Percentiles rank a stretch among this genome's conserved stretches.
Evolutionary conservation across 345 rosid genomes (phyloP).

Genomic region (Eucalyptus marginata): DNA sequence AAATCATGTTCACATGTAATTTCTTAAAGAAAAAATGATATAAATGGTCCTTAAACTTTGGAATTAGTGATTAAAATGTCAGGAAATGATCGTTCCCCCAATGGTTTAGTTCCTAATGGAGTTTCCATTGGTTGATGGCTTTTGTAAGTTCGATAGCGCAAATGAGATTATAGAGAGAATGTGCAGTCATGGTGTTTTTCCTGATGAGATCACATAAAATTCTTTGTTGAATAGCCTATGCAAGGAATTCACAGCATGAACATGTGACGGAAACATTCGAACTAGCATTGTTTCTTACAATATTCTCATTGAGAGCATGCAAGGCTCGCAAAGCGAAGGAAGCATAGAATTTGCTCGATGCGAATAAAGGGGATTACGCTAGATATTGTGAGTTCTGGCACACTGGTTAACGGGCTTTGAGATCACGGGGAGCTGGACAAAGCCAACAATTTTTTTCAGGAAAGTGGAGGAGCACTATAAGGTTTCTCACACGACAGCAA

Average conservation of each 20-base stretch:
- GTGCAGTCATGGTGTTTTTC: no score
- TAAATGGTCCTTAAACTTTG: neutral
- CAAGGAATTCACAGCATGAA: constrained; percentile 57
- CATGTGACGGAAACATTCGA: constrained; percentile 70
- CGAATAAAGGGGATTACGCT: neutral
- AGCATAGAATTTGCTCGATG: constrained; percentile 40
- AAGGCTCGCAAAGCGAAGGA: constrained; percentile 38
- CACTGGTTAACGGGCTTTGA: constrained; percentile 59
- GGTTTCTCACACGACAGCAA: constrained; percentile 39
- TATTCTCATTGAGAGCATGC: constrained; percentile 75
- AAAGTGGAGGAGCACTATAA: constrained; percentile 38
- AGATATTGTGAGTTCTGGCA: constrained; percentile 51
- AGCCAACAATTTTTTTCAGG: constrained; percentile 44
- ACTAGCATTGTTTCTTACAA: constrained; percentile 54
- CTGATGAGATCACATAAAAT: no score
- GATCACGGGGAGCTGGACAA: constrained; percentile 49
- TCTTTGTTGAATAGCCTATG: constrained; percentile 60
- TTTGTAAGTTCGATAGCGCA: no score
- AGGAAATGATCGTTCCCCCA: neutral
- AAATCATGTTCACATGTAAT: neutral
- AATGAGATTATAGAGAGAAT: no score
- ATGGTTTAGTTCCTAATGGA: neutral
- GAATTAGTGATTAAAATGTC: neutral
- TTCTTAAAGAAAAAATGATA: no score
- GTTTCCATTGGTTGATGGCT: neutral